A percentile compares a stretch with the other conserved stretches of the same genome.
phyloP scores from a whole-genome alignment of 768 basidiomycete genomes.

The Mycena haematopus region DNA sequence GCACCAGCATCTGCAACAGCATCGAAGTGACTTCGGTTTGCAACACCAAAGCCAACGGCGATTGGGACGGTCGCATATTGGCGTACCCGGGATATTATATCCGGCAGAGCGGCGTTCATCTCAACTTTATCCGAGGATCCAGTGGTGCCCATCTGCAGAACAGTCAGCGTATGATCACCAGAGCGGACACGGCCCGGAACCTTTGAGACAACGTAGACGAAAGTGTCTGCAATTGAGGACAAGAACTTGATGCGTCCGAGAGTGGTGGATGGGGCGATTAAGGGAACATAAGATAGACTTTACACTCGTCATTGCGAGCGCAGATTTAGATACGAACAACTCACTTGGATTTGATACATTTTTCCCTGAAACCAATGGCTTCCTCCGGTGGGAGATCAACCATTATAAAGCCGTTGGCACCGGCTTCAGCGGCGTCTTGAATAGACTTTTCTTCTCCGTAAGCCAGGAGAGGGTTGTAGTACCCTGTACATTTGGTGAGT shows the following conservation, averaged over 20 bases:
- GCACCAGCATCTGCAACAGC: constrained; percentile 87
- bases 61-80: constrained; percentile 81
- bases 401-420: constrained; percentile 97
- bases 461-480: constrained; percentile 95
- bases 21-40: constrained; percentile 88
- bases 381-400: constrained; percentile 99
- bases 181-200: constrained; percentile 45
- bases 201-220: constrained; percentile 99
- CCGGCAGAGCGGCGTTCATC: constrained; percentile 80
- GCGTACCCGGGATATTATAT: constrained; percentile 84
- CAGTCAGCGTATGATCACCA: constrained; percentile 22
- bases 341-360: constrained; percentile 82
- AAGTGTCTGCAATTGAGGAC: constrained; percentile 91
- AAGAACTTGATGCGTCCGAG: constrained; percentile 89
- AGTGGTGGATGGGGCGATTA: constrained; percentile 94
- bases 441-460: constrained; percentile 97
- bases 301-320: constrained; percentile 7
- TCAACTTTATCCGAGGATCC: constrained; percentile 80
- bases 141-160: constrained; percentile 89
- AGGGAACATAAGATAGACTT: constrained; percentile 93
- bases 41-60: constrained; percentile 97
- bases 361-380: constrained; percentile 86
- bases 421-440: constrained; percentile 85
- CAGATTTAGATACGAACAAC: constrained; percentile 37
- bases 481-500: constrained; percentile 60